Evolutionary conservation across 345 rosid genomes (phyloP).

Genomic region (Pseudoturritis turrita): DNA sequence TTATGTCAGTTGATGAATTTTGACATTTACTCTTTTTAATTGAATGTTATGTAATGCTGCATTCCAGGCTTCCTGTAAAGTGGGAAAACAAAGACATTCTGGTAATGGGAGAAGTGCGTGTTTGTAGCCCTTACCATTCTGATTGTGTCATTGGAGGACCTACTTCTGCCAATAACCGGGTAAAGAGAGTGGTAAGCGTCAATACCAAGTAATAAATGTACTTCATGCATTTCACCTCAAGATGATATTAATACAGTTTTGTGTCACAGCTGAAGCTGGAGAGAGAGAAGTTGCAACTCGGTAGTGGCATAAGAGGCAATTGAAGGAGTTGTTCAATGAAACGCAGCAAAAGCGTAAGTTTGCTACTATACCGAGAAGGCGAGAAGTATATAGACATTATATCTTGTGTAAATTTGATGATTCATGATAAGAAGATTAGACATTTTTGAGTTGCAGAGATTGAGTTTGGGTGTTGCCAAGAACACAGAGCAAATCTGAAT

Average conservation of each 20-base stretch:
- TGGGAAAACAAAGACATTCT: constrained; percentile 78
- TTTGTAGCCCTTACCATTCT: constrained; percentile 67
- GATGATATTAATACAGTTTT: not conserved
- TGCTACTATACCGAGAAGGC: not conserved
- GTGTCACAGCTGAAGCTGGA: constrained; percentile 5
- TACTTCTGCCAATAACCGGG: constrained; percentile 55
- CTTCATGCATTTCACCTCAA: not conserved
- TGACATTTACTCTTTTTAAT: not conserved
- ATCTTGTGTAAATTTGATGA: not conserved
- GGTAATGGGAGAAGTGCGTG: constrained; percentile 73
- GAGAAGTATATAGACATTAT: not conserved
- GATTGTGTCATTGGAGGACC: constrained; percentile 80
- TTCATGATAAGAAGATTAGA: not conserved
- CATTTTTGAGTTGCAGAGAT: not conserved
- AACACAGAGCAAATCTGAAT: not conserved
- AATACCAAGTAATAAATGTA: not conserved
- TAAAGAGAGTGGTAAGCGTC: constrained; percentile 71
- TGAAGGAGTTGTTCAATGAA: not conserved
- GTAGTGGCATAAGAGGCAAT: not conserved
- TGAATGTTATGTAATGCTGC: not conserved
- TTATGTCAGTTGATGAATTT: not conserved
- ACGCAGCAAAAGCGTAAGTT: not conserved
- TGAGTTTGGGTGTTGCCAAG: not conserved
- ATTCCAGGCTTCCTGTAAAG: constrained; percentile 66
- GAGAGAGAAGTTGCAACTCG: constrained; percentile 4